Percentiles rank a stretch among this genome's conserved stretches.
Conservation (phyloP, 1,284 basidiomycete genomes). For the Sporisorium sorghi region DNA sequence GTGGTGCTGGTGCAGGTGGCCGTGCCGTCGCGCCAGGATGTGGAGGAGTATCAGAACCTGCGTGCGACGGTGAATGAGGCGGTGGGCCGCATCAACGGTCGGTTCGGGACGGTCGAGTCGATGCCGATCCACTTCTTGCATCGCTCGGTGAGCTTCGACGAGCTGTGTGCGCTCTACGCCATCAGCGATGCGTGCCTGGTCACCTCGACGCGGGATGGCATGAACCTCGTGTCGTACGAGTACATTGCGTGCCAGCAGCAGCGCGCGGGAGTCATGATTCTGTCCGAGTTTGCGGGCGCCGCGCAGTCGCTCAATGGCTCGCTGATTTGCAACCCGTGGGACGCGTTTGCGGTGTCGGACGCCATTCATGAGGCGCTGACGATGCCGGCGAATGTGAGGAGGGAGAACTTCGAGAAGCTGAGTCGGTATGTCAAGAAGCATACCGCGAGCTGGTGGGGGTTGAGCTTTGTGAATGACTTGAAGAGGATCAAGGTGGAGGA, state of each 20-base stretch:
- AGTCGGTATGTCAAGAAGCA: slow-evolving; percentile 75
- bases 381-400: slow-evolving; percentile 82
- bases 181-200: slow-evolving; percentile 96
- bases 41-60: slow-evolving; percentile 98
- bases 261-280: slow-evolving; percentile 93
- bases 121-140: slow-evolving; percentile 98
- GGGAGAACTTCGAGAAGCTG: slow-evolving; percentile 92
- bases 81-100: slow-evolving; percentile 96
- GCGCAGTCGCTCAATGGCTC: slow-evolving; percentile 76
- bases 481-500: slow-evolving; percentile 54
- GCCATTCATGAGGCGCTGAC: slow-evolving; percentile 94
- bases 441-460: slow-evolving; percentile 68
- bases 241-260: slow-evolving; percentile 95
- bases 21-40: slow-evolving; percentile 95
- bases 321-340: slow-evolving; percentile 70
- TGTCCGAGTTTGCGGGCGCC: slow-evolving; percentile 97
- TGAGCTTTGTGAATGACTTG: slow-evolving; percentile 61
- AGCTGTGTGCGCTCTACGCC: slow-evolving; percentile 95
- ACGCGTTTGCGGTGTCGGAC: slow-evolving; percentile 87
- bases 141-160: slow-evolving; percentile 87
- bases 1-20: slow-evolving; percentile 96
- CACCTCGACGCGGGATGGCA: slow-evolving; percentile 93
- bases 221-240: slow-evolving; percentile 99
- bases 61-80: slow-evolving; percentile 96
- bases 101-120: slow-evolving; percentile 97